Percentiles rank a stretch among this genome's conserved stretches.
Evolutionary conservation across 345 rosid species (phyloP).

Genomic region (Eucalyptus regnans): DNA sequence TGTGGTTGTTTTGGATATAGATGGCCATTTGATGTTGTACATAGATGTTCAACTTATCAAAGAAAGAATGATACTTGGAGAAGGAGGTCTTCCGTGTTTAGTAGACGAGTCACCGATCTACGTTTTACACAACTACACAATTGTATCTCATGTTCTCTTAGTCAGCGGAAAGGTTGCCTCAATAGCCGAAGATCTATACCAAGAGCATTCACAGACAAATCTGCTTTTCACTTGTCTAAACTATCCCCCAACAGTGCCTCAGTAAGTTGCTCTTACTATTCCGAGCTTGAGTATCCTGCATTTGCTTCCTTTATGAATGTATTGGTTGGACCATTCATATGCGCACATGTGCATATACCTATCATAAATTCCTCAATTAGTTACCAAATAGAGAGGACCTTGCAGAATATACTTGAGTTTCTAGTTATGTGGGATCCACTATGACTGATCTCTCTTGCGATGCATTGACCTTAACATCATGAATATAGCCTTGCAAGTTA

Average conservation of each 20-base stretch:
- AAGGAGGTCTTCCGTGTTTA: slow-evolving; percentile 13
- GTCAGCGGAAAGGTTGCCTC: slow-evolving; percentile 15
- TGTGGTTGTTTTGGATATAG: background rate
- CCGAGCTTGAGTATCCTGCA: background rate
- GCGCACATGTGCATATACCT: background rate
- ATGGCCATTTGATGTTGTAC: background rate
- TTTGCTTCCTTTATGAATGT: background rate
- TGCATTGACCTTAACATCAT: background rate
- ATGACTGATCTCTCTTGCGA: background rate
- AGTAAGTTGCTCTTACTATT: background rate
- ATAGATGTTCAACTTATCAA: background rate
- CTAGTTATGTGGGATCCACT: background rate
- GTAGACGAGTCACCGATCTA: slow-evolving; percentile 5
- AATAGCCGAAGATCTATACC: slow-evolving; percentile 18
- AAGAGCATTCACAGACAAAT: slow-evolving; percentile 47
- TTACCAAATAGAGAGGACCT: background rate
- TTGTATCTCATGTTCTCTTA: slow-evolving; percentile 31
- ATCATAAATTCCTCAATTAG: background rate
- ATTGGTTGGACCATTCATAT: background rate
- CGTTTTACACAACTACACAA: slow-evolving; percentile 16
- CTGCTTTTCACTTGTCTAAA: slow-evolving; percentile 32
- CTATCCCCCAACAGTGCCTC: background rate
- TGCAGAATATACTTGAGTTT: background rate
- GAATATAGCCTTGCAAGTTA: background rate
- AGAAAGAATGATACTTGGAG: slow-evolving; percentile 24